Conservation (phyloP, 805 yeast species). For the Metschnikowia noctiluminum region DNA sequence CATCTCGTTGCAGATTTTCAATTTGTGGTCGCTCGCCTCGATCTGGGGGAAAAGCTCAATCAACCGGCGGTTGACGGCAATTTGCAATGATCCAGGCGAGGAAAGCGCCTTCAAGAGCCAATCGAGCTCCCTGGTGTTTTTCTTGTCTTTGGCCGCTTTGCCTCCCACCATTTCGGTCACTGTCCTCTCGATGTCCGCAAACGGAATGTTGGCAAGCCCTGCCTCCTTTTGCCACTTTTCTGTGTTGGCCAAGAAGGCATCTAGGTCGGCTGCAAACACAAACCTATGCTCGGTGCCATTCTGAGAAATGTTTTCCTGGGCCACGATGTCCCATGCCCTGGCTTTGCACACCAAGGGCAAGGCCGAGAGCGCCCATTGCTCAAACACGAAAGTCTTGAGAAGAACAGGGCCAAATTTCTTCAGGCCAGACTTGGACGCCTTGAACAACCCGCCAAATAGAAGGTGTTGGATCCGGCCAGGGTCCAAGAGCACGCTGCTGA, state of each 20-base stretch:
- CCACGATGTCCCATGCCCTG: conserved; percentile 34
- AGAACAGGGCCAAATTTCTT: conserved; percentile 57
- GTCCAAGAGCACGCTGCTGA: conserved; percentile 29
- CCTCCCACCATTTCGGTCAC: conserved; percentile 59
- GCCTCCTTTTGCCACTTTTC: conserved; percentile 44
- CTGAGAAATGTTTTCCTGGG: conserved; percentile 18
- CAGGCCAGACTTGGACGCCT: conserved; percentile 38
- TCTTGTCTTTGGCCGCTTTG: conserved; percentile 47
- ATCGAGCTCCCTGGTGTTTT: conserved; percentile 47
- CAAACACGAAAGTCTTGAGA: conserved; percentile 58
- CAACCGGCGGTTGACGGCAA: conserved; percentile 48
- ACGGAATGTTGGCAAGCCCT: conserved; percentile 45
- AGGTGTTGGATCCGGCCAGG: conserved; percentile 22
- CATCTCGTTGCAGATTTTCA: conserved; percentile 45
- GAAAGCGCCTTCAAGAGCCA: conserved; percentile 55
- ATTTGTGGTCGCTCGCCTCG: conserved; percentile 51
- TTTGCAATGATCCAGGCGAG: conserved; percentile 28
- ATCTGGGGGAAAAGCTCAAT: conserved; percentile 54
- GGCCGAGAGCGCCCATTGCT: conserved; percentile 51
- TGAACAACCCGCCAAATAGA: conserved; percentile 36
- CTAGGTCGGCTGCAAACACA: conserved; percentile 31
- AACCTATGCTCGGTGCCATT: conserved; percentile 31
- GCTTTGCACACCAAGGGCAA: conserved; percentile 48
- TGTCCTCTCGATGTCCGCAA: conserved; percentile 51
- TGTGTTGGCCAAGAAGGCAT: conserved; percentile 37